phyloP scores from a whole-genome alignment of 1,139 yeast species.

The Candida sp. region DNA sequence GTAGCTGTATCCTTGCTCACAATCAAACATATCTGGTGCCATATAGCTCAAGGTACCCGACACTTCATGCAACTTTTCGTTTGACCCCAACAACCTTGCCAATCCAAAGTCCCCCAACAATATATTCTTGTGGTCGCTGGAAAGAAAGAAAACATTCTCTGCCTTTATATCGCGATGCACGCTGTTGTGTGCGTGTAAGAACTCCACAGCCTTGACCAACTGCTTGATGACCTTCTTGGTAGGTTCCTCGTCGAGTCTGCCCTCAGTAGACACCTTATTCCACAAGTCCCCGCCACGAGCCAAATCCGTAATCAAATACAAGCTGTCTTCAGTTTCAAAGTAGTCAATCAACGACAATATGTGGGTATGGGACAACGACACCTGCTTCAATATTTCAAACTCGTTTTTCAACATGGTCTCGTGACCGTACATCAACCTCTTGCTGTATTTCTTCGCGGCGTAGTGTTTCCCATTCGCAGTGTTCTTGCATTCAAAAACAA shows the following conservation, averaged over 20 bases:
- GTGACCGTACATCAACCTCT: constrained; percentile 37
- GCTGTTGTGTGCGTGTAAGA: constrained; percentile 34
- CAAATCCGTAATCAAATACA: constrained; percentile 68
- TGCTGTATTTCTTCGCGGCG: constrained; percentile 43
- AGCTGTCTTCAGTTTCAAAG: constrained; percentile 65
- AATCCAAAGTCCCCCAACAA: constrained; percentile 79
- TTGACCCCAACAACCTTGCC: constrained; percentile 38
- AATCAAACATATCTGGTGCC: constrained; percentile 68
- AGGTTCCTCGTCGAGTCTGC: constrained; percentile 44
- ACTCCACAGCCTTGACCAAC: constrained; percentile 32
- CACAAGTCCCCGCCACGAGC: constrained; percentile 77
- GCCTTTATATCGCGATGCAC: constrained; percentile 50
- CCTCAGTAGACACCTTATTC: constrained; percentile 55
- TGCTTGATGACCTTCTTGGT: constrained; percentile 44
- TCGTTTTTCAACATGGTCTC: constrained; percentile 54
- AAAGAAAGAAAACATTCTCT: constrained; percentile 40
- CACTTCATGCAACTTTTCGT: constrained; percentile 28
- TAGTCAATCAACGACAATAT: constrained; percentile 68
- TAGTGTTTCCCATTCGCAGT: constrained; percentile 34
- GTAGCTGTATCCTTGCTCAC: constrained; percentile 56
- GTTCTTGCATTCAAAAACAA: constrained; percentile 43
- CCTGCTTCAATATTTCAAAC: constrained; percentile 54
- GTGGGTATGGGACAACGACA: constrained; percentile 47
- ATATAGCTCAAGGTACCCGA: constrained; percentile 79
- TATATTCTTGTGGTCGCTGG: constrained; percentile 31